Percentiles rank a stretch among this genome's conserved stretches.
Evolutionary conservation across 164 flowering plant genomes (phyloP).

Genomic region (Pachysandra terminalis): DNA sequence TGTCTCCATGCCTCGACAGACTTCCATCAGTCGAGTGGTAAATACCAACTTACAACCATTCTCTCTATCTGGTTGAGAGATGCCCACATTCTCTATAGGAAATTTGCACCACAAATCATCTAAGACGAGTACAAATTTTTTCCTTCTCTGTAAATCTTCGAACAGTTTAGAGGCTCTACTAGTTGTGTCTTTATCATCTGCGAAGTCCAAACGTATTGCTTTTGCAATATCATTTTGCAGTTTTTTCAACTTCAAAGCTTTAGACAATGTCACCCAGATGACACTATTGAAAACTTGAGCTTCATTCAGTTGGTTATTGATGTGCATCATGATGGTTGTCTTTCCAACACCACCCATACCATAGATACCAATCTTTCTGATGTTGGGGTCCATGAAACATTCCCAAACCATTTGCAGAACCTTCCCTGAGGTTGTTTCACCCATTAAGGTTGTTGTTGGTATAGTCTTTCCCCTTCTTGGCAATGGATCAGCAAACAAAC

Average conservation of each 20-base stretch:
- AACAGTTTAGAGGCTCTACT: conserved; percentile 12
- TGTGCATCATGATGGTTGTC: conserved; percentile 16
- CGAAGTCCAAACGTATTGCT: conserved; percentile 6
- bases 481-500: neutral
- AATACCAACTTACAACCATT: conserved; percentile 21
- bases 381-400: neutral
- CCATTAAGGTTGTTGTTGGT: conserved; percentile 1
- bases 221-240: conserved; percentile 14
- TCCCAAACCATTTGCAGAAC: conserved; percentile 4
- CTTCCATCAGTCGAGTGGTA: conserved; percentile 8
- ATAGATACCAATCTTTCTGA: conserved; percentile 14
- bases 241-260: neutral
- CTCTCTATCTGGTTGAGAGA: conserved; percentile 16
- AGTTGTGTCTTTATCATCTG: conserved; percentile 5
- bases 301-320: conserved; percentile 6
- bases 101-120: conserved; percentile 29
- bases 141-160: conserved; percentile 8
- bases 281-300: neutral
- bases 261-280: conserved; percentile 15
- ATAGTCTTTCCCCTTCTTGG: neutral
- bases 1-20: conserved; percentile 8
- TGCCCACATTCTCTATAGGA: conserved; percentile 21
- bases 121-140: conserved; percentile 19
- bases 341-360: conserved; percentile 22
- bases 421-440: neutral